Evolutionary conservation across 768 basidiomycete species (phyloP).

Genomic region (Hypholoma sublateritium): DNA sequence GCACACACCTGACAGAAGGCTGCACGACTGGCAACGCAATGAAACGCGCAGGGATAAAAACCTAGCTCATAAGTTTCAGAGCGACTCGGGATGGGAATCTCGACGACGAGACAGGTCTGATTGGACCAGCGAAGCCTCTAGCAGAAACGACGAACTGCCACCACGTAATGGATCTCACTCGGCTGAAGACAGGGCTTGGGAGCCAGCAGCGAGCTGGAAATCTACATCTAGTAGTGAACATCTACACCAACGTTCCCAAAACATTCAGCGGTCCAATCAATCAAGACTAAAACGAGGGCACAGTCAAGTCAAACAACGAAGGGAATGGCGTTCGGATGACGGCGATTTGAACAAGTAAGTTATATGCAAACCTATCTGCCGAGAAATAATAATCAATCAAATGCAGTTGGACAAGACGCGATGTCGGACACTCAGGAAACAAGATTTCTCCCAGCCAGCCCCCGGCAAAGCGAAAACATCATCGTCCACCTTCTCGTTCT

Average conservation of each 20-base stretch:
- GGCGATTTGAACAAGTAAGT: conserved; percentile 75
- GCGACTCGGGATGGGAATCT: conserved; percentile 55
- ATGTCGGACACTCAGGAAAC: conserved; percentile 40
- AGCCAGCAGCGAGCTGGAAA: conserved; percentile 71
- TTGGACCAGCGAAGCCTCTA: conserved; percentile 27
- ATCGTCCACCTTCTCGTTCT: conserved; percentile 54
- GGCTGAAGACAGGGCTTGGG: conserved; percentile 64
- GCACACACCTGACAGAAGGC: conserved; percentile 30
- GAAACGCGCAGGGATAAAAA: conserved; percentile 42
- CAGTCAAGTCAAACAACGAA: conserved; percentile 38
- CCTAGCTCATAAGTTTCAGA: conserved; percentile 33
- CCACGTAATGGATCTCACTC: conserved; percentile 26
- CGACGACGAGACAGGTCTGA: conserved; percentile 46
- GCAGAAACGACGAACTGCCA: conserved; percentile 24
- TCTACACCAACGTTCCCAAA: conserved; percentile 39
- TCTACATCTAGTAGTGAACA: conserved; percentile 32
- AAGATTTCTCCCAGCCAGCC: conserved; percentile 35
- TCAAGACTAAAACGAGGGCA: conserved; percentile 33
- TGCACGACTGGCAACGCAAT: conserved; percentile 31
- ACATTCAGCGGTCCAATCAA: conserved; percentile 33
- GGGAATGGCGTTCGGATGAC: conserved; percentile 63
- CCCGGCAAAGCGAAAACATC: conserved; percentile 40
- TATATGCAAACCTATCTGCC: background rate
- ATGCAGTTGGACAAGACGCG: conserved; percentile 67
- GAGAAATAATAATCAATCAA: background rate